Base-by-base conservation (phyloP, 2,329 filamentous ascomycete genomes). In the Penicillium sp. region DNA sequence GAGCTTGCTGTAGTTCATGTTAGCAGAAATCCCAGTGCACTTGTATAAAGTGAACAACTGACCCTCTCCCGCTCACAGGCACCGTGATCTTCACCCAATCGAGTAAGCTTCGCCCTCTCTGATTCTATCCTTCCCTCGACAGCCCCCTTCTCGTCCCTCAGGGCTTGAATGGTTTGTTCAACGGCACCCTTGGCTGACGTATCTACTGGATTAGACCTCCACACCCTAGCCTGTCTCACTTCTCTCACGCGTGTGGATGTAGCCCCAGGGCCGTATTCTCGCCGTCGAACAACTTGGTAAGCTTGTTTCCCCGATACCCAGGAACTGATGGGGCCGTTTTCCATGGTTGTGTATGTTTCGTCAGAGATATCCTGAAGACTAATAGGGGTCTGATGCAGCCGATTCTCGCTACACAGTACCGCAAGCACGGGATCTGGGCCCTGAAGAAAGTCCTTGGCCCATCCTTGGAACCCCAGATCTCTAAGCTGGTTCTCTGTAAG, bases 371-470 rank as follows among this genome's bases (percentile, higher is more conserved):
- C 87, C 5, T 75, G 75, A 15, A 88, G 79, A 17, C 86, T 82
- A 49, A 94, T 84, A 0, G 87, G 92, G 6, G 89, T 89, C 29
- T 82, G 80, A 69, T 96, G 88, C 7, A 97, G 76, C 57, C 81
- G 84, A 61, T 85, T 86, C 67, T 91, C 89, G 13, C 88, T 85
- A 75, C 93, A 97, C 23, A 99, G 85, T 90, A 96, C 95, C 7
- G 92, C 90, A 38, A 98, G 80, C 1, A 99, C 91, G 1, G 91
- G 85, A 1, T 90, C 88, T 0, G 96, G 96, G 0, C 94, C 95
- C 38, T 89, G 84, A 6, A 99, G 73, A 62, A 86, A 91, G 71
- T 98, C 91, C 29, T 91, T 83, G 0, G 92, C 88, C 79, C 91
- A 97, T 2, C 90, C 88, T 66, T 96, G 90, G 54, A 99, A 86